A percentile compares a stretch with the other conserved stretches of the same genome.
These are phyloP conservation scores for Neofusicoccum parvum DNA, from an alignment of 2,329 filamentous ascomycete species.

Conservation along the genomic window DNA sequence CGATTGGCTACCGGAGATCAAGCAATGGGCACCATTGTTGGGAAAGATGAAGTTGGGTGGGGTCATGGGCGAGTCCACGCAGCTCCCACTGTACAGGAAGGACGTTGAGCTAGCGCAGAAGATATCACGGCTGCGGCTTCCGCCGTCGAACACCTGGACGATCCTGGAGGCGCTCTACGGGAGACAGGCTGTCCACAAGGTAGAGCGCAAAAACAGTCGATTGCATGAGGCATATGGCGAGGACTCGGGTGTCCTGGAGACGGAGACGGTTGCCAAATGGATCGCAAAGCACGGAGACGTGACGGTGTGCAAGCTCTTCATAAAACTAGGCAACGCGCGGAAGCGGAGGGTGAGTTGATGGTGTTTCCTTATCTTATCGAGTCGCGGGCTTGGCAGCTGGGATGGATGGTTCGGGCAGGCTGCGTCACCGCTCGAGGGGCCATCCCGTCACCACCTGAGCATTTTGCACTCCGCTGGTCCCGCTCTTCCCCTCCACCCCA, in stretches of 20 bases:
- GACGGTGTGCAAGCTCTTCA: not conserved
- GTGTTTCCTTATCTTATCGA: conserved; percentile 2
- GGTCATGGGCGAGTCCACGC: not conserved
- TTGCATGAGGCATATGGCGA: no score
- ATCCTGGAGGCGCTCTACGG: not conserved
- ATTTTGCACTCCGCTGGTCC: conserved; percentile 10
- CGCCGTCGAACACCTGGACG: not conserved
- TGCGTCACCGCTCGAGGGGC: conserved; percentile 21
- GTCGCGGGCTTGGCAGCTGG: not conserved
- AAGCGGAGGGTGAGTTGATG: not conserved
- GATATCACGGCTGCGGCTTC: not conserved
- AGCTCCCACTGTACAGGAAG: not conserved
- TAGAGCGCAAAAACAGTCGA: no score
- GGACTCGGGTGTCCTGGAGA: no score
- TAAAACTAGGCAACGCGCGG: not conserved
- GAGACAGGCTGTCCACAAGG: not conserved
- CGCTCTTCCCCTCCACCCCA: conserved; percentile 7
- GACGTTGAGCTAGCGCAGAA: not conserved
- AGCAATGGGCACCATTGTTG: not conserved
- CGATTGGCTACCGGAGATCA: not conserved
- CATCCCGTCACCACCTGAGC: conserved; percentile 12
- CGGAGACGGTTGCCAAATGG: not conserved
- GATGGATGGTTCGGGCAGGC: not conserved
- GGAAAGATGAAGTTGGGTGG: not conserved
- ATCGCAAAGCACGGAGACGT: not conserved